Evolutionary conservation across 2,329 filamentous ascomycete species (phyloP).

Genomic region (Dothistroma septosporum): DNA sequence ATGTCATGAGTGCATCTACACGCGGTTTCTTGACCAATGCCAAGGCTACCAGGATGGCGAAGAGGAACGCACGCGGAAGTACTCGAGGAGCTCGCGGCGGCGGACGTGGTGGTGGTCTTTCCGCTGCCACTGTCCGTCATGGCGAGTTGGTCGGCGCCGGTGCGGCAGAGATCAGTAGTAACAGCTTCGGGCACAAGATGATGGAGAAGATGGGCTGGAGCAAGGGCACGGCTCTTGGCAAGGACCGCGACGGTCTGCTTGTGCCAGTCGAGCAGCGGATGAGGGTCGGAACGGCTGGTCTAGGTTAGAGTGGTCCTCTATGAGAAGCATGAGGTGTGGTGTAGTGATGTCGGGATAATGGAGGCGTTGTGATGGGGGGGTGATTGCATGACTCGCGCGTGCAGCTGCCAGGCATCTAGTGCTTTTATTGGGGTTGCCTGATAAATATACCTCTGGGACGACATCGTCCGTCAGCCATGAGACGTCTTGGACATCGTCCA

Average conservation of each 20-base stretch:
- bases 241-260: conserved; percentile 77
- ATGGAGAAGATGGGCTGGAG: conserved; percentile 98
- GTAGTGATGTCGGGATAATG: not conserved
- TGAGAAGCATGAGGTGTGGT: not conserved
- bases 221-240: conserved; percentile 77
- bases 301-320: conserved; percentile 51
- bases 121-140: conserved; percentile 61
- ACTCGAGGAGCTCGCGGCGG: conserved; percentile 12
- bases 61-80: conserved; percentile 33
- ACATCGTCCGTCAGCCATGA: too few relatives aligned
- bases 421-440: not conserved
- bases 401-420: not conserved
- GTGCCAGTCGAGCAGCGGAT: conserved; percentile 82
- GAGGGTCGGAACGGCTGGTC: conserved; percentile 77
- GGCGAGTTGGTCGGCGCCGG: conserved; percentile 83
- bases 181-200: conserved; percentile 81
- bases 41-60: conserved; percentile 35
- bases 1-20: conserved; percentile 35
- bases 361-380: not conserved
- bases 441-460: not conserved
- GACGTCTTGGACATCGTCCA: not conserved
- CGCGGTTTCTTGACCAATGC: conserved; percentile 50
- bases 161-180: conserved; percentile 75
- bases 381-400: not conserved
- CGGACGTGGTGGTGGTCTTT: conserved; percentile 37